Base-by-base conservation (phyloP, 2,329 filamentous ascomycete species). In the Verticillium isaacii region DNA sequence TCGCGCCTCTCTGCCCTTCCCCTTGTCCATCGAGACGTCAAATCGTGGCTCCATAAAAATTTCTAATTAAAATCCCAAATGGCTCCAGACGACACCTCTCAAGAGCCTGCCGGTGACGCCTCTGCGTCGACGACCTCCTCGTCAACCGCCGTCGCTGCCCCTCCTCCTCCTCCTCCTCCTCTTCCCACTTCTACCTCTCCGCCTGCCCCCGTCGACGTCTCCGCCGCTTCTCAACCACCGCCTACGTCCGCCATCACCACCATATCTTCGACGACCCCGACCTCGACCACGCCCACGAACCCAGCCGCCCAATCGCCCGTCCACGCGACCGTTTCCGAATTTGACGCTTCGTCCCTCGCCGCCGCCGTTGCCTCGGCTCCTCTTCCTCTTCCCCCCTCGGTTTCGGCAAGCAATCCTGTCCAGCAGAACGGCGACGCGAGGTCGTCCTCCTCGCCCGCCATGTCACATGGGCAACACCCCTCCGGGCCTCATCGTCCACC, bases 21-120 rank as follows among this genome's bases (percentile, higher is more conserved):
- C 69, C 69, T 69, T 66, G 64, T 69, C 68, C 70, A 66, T 69
- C 68, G 69, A 68, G 62, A 62, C 56, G 60, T 63, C 52, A 56
- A 72, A 73, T 74, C 69, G 68, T 71, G 73, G 71, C 71, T 74
- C 72, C 72, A 73, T 73, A 73, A 73, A 73, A 74, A 71, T 70
- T 67, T 70, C 71, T 72, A 74, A 75, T 74, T 75, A 74, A 75
- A 73, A 72, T 71, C 70, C 71, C 70, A 73, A 69, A 73, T 74
- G 73, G 72, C 72, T 72, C 73, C 73, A 71, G 68, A 66, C 60
- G 65, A 64, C 64, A 62, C 34, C 60, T 60, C 52, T 45, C 36
- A 37, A 55, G 36, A 32, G 39, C 37, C 59, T 36, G 59, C 59
- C 36, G 59, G 50, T 60, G 59, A 56, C 54, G 59, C 59, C 32